Evolutionary conservation across 2,329 filamentous ascomycete species (phyloP).

Genomic region (Monilinia fructicola): DNA sequence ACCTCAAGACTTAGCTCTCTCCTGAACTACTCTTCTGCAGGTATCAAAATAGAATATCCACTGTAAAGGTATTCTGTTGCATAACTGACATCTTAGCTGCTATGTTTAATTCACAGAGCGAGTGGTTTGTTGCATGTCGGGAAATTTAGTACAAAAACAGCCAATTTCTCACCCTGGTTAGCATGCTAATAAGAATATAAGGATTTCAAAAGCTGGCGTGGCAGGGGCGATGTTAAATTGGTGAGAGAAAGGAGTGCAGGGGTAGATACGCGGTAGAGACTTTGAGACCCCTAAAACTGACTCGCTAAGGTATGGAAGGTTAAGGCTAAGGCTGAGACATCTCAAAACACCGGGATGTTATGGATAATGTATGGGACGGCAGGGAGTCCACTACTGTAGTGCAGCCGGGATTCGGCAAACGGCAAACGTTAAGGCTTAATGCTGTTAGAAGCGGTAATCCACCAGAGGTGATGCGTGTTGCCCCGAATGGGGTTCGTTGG

Average conservation of each 20-base stretch:
- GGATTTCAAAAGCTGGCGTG: background rate
- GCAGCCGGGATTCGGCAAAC: background rate
- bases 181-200: background rate
- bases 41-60: background rate
- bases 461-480: background rate
- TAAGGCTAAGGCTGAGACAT: slow-evolving; percentile 17
- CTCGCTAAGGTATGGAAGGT: background rate
- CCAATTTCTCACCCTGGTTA: slow-evolving; percentile 6
- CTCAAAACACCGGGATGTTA: slow-evolving; percentile 4
- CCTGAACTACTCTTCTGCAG: slow-evolving; percentile 1
- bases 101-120: background rate
- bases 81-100: background rate
- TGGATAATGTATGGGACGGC: background rate
- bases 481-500: background rate
- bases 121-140: slow-evolving; percentile 4
- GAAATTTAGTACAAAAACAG: slow-evolving; percentile 5
- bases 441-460: background rate
- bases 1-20: slow-evolving; percentile 20
- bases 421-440: slow-evolving; percentile 12
- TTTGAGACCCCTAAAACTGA: background rate
- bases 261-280: no score
- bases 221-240: background rate
- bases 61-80: background rate
- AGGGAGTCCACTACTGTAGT: background rate
- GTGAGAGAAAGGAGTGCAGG: no score